Conservation (phyloP, 768 basidiomycete species). For the Xerocomellus amylosporus region DNA sequence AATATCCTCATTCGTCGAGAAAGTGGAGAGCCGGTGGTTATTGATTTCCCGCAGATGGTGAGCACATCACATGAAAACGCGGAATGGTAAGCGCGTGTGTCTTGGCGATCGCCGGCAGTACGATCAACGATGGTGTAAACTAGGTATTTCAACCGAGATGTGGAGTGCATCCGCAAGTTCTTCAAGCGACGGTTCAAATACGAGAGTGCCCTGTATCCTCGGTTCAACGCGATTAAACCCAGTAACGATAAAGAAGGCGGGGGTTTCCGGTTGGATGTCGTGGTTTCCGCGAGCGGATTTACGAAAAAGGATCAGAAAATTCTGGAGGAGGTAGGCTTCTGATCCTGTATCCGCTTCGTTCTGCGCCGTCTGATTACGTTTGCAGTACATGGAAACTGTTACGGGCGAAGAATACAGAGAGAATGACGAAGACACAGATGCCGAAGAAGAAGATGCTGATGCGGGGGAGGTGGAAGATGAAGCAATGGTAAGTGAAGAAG, state of each 20-base stretch:
- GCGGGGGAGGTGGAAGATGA: conserved; percentile 40
- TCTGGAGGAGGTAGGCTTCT: conserved; percentile 72
- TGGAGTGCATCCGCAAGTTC: conserved; percentile 92
- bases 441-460: conserved; percentile 38
- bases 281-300: conserved; percentile 94
- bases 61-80: conserved; percentile 95
- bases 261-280: conserved; percentile 79
- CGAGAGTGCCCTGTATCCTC: conserved; percentile 86
- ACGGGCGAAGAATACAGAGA: conserved; percentile 35
- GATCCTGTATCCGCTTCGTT: conserved; percentile 17
- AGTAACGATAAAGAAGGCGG: conserved; percentile 40
- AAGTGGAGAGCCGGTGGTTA: conserved; percentile 76
- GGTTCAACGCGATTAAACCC: conserved; percentile 52
- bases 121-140: conserved; percentile 10
- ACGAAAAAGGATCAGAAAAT: conserved; percentile 76
- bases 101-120: conserved; percentile 12
- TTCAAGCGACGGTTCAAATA: conserved; percentile 90
- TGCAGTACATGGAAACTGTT: conserved; percentile 66
- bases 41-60: conserved; percentile 99
- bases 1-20: conserved; percentile 91
- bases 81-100: conserved; percentile 66
- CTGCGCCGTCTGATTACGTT: conserved; percentile 22
- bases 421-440: conserved; percentile 28
- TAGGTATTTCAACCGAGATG: conserved; percentile 99
- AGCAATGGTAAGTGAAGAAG: conserved; percentile 25